Evolutionary conservation across 805 yeast genomes (phyloP).

Genomic region (Kodamaea sagamina): DNA sequence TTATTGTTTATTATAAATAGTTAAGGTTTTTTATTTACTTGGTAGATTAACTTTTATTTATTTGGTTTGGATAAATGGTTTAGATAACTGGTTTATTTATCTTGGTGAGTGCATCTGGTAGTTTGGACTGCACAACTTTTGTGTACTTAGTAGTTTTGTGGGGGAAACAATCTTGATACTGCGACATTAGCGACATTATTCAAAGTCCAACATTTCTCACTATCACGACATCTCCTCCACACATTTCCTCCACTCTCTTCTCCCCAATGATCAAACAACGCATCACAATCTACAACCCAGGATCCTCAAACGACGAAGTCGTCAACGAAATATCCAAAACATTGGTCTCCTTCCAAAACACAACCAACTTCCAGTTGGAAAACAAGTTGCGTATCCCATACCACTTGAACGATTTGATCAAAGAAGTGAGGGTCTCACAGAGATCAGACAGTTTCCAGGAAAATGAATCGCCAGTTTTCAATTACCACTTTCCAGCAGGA

Average conservation of each 20-base stretch:
- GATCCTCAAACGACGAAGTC: slow-evolving; percentile 25
- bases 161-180: no score
- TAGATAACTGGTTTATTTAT: no score
- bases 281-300: slow-evolving; percentile 33
- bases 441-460: neutral
- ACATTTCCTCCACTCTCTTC: no score
- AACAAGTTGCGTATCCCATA: slow-evolving; percentile 9
- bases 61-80: no score
- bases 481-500: slow-evolving; percentile 28
- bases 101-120: no score
- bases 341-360: slow-evolving; percentile 6
- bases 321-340: slow-evolving; percentile 16
- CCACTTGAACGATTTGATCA: slow-evolving; percentile 13
- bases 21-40: no score
- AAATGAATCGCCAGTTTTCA: slow-evolving; percentile 23
- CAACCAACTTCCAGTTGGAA: slow-evolving; percentile 11
- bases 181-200: no score
- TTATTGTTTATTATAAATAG: slow-evolving; percentile 8
- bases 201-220: no score
- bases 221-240: no score
- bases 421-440: slow-evolving; percentile 24
- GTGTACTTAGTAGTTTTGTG: no score
- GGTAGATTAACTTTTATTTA: no score
- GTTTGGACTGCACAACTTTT: no score
- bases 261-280: slow-evolving; percentile 29